Conservation (phyloP, 2,329 filamentous ascomycete species). For the Aschersonia sp. region DNA sequence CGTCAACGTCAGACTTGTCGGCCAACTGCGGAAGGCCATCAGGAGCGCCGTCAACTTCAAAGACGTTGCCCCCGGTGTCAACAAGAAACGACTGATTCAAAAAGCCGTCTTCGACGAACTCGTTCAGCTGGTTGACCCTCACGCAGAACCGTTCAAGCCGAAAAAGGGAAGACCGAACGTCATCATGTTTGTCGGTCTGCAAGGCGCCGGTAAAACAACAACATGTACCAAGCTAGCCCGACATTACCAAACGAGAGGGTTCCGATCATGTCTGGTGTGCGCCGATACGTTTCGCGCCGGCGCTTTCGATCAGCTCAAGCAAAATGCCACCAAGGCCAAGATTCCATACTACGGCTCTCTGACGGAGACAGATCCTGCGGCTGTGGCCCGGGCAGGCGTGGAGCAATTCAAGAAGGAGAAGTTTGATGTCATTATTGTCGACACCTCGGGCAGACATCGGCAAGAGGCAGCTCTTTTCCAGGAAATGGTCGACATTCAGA, state of each 20-base stretch:
- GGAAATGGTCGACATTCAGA: constrained; percentile 95
- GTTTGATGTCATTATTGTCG: constrained; percentile 97
- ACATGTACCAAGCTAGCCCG: constrained; percentile 93
- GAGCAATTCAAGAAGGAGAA: constrained; percentile 98
- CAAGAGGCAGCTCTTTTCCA: constrained; percentile 92
- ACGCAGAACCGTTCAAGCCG: constrained; percentile 88
- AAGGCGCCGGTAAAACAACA: constrained; percentile 95
- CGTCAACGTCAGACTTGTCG: constrained; percentile 89
- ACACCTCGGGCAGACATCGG: constrained; percentile 87
- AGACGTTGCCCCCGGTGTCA: constrained; percentile 76
- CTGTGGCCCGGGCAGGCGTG: constrained; percentile 88
- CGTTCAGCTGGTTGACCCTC: constrained; percentile 87
- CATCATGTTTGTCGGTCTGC: constrained; percentile 98
- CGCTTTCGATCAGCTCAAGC: constrained; percentile 96
- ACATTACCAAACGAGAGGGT: constrained; percentile 87
- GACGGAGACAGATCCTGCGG: constrained; percentile 88
- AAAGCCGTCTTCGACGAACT: constrained; percentile 97
- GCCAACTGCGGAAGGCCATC: constrained; percentile 84
- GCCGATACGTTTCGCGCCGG: constrained; percentile 97
- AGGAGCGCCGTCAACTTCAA: constrained; percentile 86
- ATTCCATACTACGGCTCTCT: constrained; percentile 97
- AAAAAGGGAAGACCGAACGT: constrained; percentile 94
- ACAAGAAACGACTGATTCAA: constrained; percentile 97
- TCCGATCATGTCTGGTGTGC: constrained; percentile 87
- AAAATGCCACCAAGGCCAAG: constrained; percentile 97